phyloP scores from a whole-genome alignment of 2,329 filamentous ascomycete genomes.

The Fusarium heterosporum region DNA sequence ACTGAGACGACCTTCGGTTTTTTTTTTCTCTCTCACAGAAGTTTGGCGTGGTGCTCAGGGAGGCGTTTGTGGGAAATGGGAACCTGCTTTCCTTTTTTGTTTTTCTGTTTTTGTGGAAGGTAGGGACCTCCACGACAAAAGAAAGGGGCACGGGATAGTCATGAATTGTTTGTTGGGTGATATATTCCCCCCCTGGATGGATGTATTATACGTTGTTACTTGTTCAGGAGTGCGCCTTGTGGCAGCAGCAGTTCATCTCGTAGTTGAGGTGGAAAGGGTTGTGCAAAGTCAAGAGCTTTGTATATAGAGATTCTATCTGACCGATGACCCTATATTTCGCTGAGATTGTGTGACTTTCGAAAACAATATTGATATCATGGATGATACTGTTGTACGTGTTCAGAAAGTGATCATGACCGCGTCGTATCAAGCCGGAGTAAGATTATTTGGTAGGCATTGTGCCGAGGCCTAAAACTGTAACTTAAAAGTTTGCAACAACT shows the following conservation, averaged over 20 bases:
- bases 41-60: slow-evolving; percentile 47
- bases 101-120: slow-evolving; percentile 44
- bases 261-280: slow-evolving; percentile 13
- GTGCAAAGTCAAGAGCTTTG: slow-evolving; percentile 38
- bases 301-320: slow-evolving; percentile 38
- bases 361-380: not conserved
- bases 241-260: slow-evolving; percentile 24
- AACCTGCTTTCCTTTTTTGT: slow-evolving; percentile 33
- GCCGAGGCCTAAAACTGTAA: slow-evolving; percentile 24
- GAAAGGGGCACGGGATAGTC: slow-evolving; percentile 48
- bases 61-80: slow-evolving; percentile 48
- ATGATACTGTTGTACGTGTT: not conserved
- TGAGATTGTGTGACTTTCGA: not conserved
- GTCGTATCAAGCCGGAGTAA: not conserved
- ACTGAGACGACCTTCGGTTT: slow-evolving; percentile 44
- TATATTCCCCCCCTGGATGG: slow-evolving; percentile 5
- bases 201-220: slow-evolving; percentile 48
- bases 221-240: slow-evolving; percentile 44
- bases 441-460: not conserved
- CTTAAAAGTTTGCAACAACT: not conserved
- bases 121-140: slow-evolving; percentile 49
- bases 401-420: not conserved
- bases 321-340: slow-evolving; percentile 1
- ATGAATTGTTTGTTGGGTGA: slow-evolving; percentile 38
- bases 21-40: slow-evolving; percentile 34